Base-by-base conservation (phyloP, 208 protist species). In the Leishmania martiniquensis region DNA sequence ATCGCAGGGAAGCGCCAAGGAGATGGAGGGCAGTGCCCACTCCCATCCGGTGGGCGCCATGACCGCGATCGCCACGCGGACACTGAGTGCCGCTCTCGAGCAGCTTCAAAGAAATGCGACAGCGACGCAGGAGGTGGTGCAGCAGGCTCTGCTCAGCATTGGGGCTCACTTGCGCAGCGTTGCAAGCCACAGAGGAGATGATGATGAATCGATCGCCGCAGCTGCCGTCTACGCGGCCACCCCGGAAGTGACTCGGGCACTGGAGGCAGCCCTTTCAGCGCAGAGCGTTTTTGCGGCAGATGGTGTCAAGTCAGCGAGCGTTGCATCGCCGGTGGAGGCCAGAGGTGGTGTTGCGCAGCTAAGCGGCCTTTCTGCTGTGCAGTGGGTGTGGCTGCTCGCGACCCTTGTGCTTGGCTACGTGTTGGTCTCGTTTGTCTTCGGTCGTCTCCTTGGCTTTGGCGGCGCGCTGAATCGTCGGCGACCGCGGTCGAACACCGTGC, bases 401-500 rank as follows among this genome's bases (percentile, higher is more conserved):
- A 70, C 79, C 20, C 67, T 83, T 9, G n/a, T 78, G 25, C 17
- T 78, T 12, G 79, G 79, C 45, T 83, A 75, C 67, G 44, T 83
- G 1, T 6, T 78, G 10, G 44, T 83, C 32, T 71, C 51, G 1
- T 49, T 77, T 45, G 57, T 78, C 25, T 75, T 83, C 62, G 73
- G 73, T 2, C 73, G 79, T 10, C 20, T 75, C 52, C 57, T 83
- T 55, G 55, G 67, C 45, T 62, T 83, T 51, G 17, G 68, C 52
- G 39, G 52, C 17, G 37, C 44, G 4, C 44, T 44, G 13, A 54
- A 59, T 6, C 60, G 66, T 17, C 72, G 76, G 6, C 85, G 87
- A 5, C 77, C 75, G 42, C 80, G 76, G 44, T 68, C 57, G 72
- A 68, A 37, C 25, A 75, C 83, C 29, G 68, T 95, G 72, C 74